Evolutionary conservation across 352 stramenopile species (phyloP), one percentile per base, ranked within the genome.

Genomic region (Pythium vanterpoolii): DNA sequence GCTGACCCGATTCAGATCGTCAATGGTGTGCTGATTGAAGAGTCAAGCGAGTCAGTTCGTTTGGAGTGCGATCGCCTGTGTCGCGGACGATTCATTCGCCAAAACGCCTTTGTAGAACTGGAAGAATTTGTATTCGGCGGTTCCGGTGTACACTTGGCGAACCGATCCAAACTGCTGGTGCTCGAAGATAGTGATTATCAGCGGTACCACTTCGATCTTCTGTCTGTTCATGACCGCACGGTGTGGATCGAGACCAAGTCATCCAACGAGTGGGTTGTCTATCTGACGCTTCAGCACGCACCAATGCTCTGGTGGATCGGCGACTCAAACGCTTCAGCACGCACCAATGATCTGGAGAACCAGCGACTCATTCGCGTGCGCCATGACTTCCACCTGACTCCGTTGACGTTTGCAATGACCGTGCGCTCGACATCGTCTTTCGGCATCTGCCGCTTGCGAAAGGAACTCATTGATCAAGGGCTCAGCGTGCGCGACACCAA

Each of bases 351-450:
- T 66, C 5, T 62, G 49, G 50, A 36, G 52, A 21, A 14, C 18
- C 2, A 36, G 21, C 24, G n/a, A 59, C 7, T 46, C 44, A 23
- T 19, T n/a, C 56, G 62, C 5, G 24, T 50, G 0, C 65, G 53
- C 42, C 33, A 9, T 5, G 54, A 69, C 33, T 73, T 66, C 16
- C 50, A 73, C 26, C 52, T 66, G 40, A 52, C 54, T 24, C 14
- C 60, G 30, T 34, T 73, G 24, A 55, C 54, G 10, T 73, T 73
- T 53, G 56, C 60, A 11, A 56, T 73, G 21, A 21, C 44, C 23
- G 7, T 66, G 21, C n/a, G 30, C 6, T 24, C 62, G 13, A 31
- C 42, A 1, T 48, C 51, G 16, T 4, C 40, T 1, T 10, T 1
- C 9, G 54, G 23, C 1, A 45, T 65, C 11, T 31, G 39, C 11